These are phyloP conservation scores for Lolium rigidum DNA, from an alignment of 176 grass and related monocot species.

Conservation along the genomic window DNA sequence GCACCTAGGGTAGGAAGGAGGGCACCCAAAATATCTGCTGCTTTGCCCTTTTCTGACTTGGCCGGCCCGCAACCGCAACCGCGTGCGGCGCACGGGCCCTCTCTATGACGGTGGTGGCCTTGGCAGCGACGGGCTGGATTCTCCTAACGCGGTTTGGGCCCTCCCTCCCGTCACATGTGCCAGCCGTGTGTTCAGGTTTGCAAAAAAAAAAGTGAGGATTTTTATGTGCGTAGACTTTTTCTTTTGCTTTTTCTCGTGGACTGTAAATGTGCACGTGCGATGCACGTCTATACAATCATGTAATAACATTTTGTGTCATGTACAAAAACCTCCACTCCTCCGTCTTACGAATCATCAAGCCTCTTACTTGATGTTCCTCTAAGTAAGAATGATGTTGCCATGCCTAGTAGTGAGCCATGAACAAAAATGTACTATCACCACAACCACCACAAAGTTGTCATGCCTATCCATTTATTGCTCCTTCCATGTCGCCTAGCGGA, in stretches of 20 bases:
- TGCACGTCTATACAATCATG: too few relatives aligned
- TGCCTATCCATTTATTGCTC: too few relatives aligned
- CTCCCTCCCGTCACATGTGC: background rate
- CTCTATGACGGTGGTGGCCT: background rate
- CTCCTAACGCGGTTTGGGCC: background rate
- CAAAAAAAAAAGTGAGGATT: background rate
- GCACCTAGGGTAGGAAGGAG: background rate
- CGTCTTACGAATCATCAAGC: too few relatives aligned
- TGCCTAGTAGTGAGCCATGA: too few relatives aligned
- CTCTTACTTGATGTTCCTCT: too few relatives aligned
- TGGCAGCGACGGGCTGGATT: background rate
- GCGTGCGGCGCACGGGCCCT: background rate
- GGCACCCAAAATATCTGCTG: slow-evolving; percentile 28
- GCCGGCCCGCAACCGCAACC: slow-evolving; percentile 36
- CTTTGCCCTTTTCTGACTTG: slow-evolving; percentile 6
- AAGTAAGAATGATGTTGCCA: too few relatives aligned
- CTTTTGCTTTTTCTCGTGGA: background rate
- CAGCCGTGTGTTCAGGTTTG: background rate
- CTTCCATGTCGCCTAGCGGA: too few relatives aligned
- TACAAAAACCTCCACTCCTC: too few relatives aligned
- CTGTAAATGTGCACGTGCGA: too few relatives aligned
- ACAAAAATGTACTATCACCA: too few relatives aligned
- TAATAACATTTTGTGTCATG: too few relatives aligned
- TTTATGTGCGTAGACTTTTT: background rate
- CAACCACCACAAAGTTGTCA: too few relatives aligned